phyloP scores from a whole-genome alignment of 345 rosid genomes.

The Zanthoxylum bungeanum region DNA sequence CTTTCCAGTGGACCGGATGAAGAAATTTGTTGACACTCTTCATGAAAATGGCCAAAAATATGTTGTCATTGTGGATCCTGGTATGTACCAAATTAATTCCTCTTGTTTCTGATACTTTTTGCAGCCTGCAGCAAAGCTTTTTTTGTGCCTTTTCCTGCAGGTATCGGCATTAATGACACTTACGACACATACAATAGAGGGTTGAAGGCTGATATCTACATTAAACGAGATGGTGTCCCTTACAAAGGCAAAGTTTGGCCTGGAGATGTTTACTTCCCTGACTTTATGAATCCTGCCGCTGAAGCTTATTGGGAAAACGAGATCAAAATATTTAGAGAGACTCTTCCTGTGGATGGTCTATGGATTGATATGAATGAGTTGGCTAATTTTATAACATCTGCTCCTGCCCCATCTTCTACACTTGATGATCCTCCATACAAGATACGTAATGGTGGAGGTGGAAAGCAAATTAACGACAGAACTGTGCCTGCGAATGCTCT shows the following conservation, averaged over 20 bases:
- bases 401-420: conserved; percentile 26
- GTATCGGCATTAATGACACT: conserved; percentile 35
- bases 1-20: conserved; percentile 32
- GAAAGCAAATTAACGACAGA: conserved; percentile 25
- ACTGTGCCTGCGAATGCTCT: conserved; percentile 30
- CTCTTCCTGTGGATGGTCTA: conserved; percentile 40
- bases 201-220: conserved; percentile 38
- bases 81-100: conserved; percentile 19
- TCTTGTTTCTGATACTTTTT: background rate
- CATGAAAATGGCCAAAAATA: conserved; percentile 44
- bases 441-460: conserved; percentile 14
- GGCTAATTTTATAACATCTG: conserved; percentile 34
- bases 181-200: conserved; percentile 42
- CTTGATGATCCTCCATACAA: conserved; percentile 49
- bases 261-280: conserved; percentile 40
- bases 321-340: conserved; percentile 28
- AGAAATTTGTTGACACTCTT: conserved; percentile 26
- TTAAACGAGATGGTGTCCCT: conserved; percentile 35
- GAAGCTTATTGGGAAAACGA: conserved; percentile 35
- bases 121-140: too few species aligned
- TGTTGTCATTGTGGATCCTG: conserved; percentile 47
- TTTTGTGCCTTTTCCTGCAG: conserved; percentile 10
- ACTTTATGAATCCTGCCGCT: conserved; percentile 31
- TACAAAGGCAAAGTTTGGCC: conserved; percentile 43
- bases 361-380: conserved; percentile 58